These are phyloP conservation scores for Raphanus raphanistrum DNA, from an alignment of 345 rosid species.

Conservation along the genomic window DNA sequence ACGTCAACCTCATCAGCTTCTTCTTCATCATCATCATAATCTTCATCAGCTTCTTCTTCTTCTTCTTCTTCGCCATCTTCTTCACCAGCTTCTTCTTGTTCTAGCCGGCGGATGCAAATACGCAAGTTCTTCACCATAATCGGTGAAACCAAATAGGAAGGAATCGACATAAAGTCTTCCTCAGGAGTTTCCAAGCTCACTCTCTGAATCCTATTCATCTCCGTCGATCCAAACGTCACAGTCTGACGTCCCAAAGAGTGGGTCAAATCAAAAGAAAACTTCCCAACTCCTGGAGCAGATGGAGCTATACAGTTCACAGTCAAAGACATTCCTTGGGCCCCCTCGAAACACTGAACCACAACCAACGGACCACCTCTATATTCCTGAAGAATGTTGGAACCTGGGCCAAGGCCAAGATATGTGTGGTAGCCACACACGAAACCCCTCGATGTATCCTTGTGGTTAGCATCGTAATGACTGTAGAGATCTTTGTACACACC, in stretches of 20 bases:
- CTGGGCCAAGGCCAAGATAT: fast-evolving
- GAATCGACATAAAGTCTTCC: neutral
- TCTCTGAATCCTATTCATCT: slow-evolving; percentile 11
- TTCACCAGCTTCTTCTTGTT: neutral
- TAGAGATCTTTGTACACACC: neutral
- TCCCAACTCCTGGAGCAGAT: neutral
- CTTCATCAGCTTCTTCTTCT: neutral
- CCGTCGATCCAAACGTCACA: neutral
- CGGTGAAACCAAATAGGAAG: neutral
- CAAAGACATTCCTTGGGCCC: slow-evolving; percentile 23
- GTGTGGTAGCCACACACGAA: neutral
- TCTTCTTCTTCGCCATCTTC: neutral
- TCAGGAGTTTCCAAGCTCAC: neutral
- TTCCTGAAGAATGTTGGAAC: neutral
- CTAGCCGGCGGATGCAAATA: neutral
- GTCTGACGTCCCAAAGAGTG: neutral
- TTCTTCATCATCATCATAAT: neutral
- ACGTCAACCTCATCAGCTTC: neutral
- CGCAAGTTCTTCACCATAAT: neutral
- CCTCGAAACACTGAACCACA: slow-evolving; percentile 30
- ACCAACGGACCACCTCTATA: neutral
- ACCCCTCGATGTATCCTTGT: neutral
- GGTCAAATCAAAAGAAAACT: neutral
- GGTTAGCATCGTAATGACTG: neutral
- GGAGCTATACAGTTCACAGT: slow-evolving; percentile 23